phyloP scores from a whole-genome alignment of 208 protist genomes.

The Angomonas ambiguus region DNA sequence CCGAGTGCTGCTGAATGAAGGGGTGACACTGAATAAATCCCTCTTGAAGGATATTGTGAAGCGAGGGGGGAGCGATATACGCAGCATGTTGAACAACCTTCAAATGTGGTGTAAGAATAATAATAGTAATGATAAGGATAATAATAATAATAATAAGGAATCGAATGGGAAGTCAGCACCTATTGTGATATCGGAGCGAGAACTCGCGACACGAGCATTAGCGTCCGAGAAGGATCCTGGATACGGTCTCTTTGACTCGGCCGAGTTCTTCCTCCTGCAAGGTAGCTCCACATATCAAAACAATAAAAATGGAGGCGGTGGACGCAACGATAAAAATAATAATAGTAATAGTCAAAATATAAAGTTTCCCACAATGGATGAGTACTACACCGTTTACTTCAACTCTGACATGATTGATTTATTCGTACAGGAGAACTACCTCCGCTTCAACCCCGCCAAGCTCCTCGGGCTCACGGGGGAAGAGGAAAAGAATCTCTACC shows the following conservation, averaged over 20 bases:
- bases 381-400: slow-evolving; percentile 88
- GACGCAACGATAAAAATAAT: slow-evolving; percentile 34
- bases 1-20: slow-evolving; percentile 88
- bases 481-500: slow-evolving; percentile 24
- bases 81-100: slow-evolving; percentile 95
- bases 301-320: background rate
- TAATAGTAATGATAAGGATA: slow-evolving; percentile 16
- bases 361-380: slow-evolving; percentile 65
- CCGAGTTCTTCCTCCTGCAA: slow-evolving; percentile 83
- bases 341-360: too few species aligned
- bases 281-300: too few species aligned
- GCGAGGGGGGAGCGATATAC: slow-evolving; percentile 92
- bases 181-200: slow-evolving; percentile 44
- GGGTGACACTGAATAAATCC: slow-evolving; percentile 73
- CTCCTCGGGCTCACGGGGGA: slow-evolving; percentile 17
- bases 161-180: too few species aligned
- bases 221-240: slow-evolving; percentile 90
- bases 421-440: slow-evolving; percentile 95
- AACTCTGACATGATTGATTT: slow-evolving; percentile 91
- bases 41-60: slow-evolving; percentile 90
- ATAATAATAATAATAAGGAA: background rate
- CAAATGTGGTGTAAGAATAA: slow-evolving; percentile 90
- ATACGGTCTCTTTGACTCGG: slow-evolving; percentile 88
- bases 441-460: slow-evolving; percentile 72
- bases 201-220: slow-evolving; percentile 57